Base-by-base conservation (phyloP, 2,329 filamentous ascomycete genomes). In the Cladosporium sp. region DNA sequence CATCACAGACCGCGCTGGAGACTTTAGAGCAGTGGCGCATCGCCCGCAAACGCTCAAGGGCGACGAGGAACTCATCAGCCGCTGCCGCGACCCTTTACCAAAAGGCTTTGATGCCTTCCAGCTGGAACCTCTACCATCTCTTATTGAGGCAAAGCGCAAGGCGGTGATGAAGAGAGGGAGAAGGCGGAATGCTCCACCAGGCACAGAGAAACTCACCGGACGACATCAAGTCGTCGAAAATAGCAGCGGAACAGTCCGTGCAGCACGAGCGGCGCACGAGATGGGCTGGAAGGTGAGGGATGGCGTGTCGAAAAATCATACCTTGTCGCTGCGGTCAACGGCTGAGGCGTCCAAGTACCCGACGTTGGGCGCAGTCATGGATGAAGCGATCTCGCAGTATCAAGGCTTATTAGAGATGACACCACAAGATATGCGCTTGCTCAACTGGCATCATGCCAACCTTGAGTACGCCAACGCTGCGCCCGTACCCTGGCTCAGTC, bases 381-480 rank as follows among this genome's bases (percentile, higher is more conserved):
- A 99, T 67, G 86, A 91, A 63, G 90, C 91, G n/a, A 86, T 99
- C 60, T 82, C 82, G 17, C 92, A 97, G 71, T 99, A 96, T 70
- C 87, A 89, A 67, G 80, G 83, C 32, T 82, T 99, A 49, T 81
- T 97, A 25, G 87, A 96, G 58, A 76, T 99, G 53, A 90, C 86
- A 13, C 83, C 92, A 1, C 89, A 91, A 69, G 94, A 99, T 68
- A 87, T 96, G 73, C 85, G 94, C 45, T 79, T 99, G 15, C 82
- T 97, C 68, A 99, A 97, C 69, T 99, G 94, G 94, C 95, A 99
- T 73, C 89, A 97, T 71, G 95, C 95, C 63, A 99, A 99, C 69
- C 81, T 99, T 13, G 94, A 99, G 73, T 99, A 99, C 70, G 95
- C 93, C 61, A 99, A 97, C 71, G 94, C 94, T 1, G 90, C 87